Percentiles rank a stretch among this genome's conserved stretches.
These are phyloP conservation scores for Coniferiporia weirii DNA, from an alignment of 1,284 basidiomycete genomes.

Conservation along the genomic window DNA sequence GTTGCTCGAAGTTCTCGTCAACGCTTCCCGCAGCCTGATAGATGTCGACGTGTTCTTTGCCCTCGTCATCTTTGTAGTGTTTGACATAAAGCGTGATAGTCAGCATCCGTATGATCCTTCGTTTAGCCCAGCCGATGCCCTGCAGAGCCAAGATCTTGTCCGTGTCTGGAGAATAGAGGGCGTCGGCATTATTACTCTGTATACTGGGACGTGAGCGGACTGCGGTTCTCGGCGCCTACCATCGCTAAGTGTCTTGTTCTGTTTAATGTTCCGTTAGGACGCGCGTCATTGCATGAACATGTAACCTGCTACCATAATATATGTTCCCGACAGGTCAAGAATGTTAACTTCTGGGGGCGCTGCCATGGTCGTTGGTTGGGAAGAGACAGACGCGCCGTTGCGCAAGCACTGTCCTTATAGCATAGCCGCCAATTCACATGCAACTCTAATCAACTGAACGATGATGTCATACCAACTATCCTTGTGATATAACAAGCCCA, in stretches of 20 bases:
- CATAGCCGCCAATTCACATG: not conserved
- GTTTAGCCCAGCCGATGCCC: conserved; percentile 56
- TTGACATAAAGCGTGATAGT: conserved; percentile 52
- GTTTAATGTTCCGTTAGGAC: not conserved
- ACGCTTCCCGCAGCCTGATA: conserved; percentile 58
- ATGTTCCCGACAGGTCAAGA: conserved; percentile 41
- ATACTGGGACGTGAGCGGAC: not conserved
- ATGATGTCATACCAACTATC: too few species aligned
- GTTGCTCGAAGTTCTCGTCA: conserved; percentile 46
- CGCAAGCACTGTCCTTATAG: too few species aligned
- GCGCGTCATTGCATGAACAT: not conserved
- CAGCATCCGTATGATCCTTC: conserved; percentile 46
- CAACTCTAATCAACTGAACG: too few species aligned
- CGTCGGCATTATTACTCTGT: not conserved
- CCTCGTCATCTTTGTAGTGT: conserved; percentile 52
- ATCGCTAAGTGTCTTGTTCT: conserved; percentile 53
- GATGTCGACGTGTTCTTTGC: conserved; percentile 56
- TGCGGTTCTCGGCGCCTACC: conserved; percentile 4
- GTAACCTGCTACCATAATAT: conserved; percentile 34
- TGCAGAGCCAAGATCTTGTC: conserved; percentile 57
- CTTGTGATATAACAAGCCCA: too few species aligned
- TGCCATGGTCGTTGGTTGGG: conserved; percentile 35
- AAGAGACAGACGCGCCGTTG: not conserved
- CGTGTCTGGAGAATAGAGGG: conserved; percentile 23
- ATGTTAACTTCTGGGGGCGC: conserved; percentile 47